phyloP scores from a whole-genome alignment of 148 eudicot genomes.

The Oxyria digyna region DNA sequence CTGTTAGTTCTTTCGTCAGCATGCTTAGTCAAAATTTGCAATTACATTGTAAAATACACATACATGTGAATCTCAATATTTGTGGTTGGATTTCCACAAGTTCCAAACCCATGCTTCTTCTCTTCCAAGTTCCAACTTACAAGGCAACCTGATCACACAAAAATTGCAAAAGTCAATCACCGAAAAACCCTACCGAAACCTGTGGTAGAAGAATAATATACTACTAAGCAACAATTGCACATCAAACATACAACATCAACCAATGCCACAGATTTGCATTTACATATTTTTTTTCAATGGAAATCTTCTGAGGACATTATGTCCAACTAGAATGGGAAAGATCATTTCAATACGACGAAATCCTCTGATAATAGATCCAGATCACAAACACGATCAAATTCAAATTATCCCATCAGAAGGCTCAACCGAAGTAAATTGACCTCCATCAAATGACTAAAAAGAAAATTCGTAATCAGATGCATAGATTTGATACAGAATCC shows the following conservation, averaged over 20 bases:
- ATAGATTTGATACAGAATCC: neutral
- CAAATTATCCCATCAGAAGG: neutral
- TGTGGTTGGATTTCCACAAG: slow-evolving; percentile 9
- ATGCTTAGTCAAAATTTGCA: neutral
- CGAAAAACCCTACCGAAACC: neutral
- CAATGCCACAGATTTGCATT: neutral
- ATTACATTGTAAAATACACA: neutral
- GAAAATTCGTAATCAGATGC: neutral
- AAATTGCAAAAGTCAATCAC: neutral
- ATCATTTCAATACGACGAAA: neutral
- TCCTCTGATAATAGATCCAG: neutral
- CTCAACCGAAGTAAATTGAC: neutral
- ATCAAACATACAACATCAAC: neutral
- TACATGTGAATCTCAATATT: slow-evolving; percentile 5
- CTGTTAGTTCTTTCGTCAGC: neutral
- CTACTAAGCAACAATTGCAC: neutral
- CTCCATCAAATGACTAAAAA: neutral
- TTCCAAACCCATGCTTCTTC: slow-evolving; percentile 5
- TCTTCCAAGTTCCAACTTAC: neutral
- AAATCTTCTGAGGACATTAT: neutral
- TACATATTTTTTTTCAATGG: neutral
- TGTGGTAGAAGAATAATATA: neutral
- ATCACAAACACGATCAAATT: neutral
- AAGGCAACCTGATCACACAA: slow-evolving; percentile 1
- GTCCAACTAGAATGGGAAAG: neutral